Conservation (phyloP, 2,329 filamentous ascomycete species). For the Colletotrichum sp. region DNA sequence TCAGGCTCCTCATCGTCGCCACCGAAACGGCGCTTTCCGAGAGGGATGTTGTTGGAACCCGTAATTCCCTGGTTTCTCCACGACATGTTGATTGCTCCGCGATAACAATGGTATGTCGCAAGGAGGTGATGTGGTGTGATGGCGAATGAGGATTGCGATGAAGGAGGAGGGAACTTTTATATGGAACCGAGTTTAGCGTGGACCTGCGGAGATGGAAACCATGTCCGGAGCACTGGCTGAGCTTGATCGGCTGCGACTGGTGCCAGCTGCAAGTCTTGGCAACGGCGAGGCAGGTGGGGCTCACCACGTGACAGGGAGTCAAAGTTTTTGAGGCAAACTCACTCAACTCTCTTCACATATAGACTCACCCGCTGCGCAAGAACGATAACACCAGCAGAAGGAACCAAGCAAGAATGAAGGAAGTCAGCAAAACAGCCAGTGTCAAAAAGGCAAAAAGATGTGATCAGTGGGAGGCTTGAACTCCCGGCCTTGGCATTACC, state of each 20-base stretch:
- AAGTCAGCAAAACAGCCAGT: not conserved
- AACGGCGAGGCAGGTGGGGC: not conserved
- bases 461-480: constrained; percentile 22
- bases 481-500: constrained; percentile 20
- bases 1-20: constrained; percentile 58
- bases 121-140: constrained; percentile 1
- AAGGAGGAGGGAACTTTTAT: constrained; percentile 11
- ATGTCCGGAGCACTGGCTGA: not conserved
- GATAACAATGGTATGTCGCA: not conserved
- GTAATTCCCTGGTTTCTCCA: constrained; percentile 85
- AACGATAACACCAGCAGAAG: not conserved
- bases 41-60: constrained; percentile 96
- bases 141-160: not conserved
- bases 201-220: constrained; percentile 5
- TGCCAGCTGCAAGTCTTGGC: not conserved
- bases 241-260: not conserved
- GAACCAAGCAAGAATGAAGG: not conserved
- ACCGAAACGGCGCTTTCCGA: constrained; percentile 85
- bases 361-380: not conserved
- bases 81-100: constrained; percentile 53
- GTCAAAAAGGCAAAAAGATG: not conserved
- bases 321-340: not conserved
- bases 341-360: not conserved
- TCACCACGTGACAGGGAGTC: not conserved
- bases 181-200: not conserved